Percentiles rank a stretch among this genome's conserved stretches.
phyloP scores from a whole-genome alignment of 2,329 filamentous ascomycete genomes.

The Exophiala calicioides region DNA sequence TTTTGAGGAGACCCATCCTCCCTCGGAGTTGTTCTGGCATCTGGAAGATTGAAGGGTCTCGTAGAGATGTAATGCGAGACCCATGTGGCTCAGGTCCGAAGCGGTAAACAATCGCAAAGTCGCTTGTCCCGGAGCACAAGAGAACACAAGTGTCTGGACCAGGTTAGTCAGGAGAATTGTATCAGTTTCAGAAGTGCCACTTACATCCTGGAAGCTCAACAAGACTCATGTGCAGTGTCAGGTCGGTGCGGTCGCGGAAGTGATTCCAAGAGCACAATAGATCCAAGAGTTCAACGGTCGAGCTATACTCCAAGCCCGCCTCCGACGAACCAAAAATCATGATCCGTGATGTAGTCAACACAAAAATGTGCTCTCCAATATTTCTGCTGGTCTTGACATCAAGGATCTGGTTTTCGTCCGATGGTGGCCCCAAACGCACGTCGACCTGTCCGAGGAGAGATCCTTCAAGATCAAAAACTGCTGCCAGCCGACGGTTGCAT shows the following conservation, averaged over 20 bases:
- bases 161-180: not conserved
- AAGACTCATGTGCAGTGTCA: conserved; percentile 47
- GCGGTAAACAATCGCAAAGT: conserved; percentile 38
- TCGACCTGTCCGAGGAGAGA: conserved; percentile 32
- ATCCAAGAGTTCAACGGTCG: conserved; percentile 34
- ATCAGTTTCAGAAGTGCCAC: conserved; percentile 6
- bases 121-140: conserved; percentile 43
- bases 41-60: conserved; percentile 19
- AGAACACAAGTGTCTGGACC: conserved; percentile 40
- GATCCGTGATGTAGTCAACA: conserved; percentile 57
- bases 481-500: conserved; percentile 50
- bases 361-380: conserved; percentile 48
- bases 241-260: conserved; percentile 56
- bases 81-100: conserved; percentile 14
- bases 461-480: conserved; percentile 39
- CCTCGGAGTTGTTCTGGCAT: conserved; percentile 12
- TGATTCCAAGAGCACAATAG: conserved; percentile 54
- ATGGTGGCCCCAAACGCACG: conserved; percentile 41
- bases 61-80: conserved; percentile 6
- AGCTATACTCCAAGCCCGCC: conserved; percentile 31
- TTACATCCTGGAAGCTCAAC: conserved; percentile 39
- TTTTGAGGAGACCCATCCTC: conserved; percentile 1
- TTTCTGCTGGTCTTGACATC: conserved; percentile 50
- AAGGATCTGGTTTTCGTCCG: conserved; percentile 55
- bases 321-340: conserved; percentile 41